Percentiles rank a stretch among this genome's conserved stretches.
phyloP scores from a whole-genome alignment of 345 rosid species.

The Hibiscus mutabilis region DNA sequence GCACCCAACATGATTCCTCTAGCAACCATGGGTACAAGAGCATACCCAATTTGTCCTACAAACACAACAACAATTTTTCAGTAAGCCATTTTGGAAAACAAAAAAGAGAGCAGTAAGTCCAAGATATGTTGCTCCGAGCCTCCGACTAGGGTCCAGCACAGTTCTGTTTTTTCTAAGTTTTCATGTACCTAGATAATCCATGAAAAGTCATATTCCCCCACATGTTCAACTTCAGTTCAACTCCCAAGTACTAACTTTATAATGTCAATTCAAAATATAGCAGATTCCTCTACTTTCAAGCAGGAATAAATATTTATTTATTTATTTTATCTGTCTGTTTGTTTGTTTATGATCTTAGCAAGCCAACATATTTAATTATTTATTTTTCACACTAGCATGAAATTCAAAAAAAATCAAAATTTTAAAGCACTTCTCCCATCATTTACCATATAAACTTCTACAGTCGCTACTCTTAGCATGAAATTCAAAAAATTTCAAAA shows the following conservation, averaged over 20 bases:
- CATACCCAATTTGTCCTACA: slow-evolving; percentile 99
- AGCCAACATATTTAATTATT: neutral
- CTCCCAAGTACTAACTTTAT: neutral
- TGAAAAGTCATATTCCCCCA: neutral
- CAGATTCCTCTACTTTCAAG: neutral
- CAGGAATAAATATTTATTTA: neutral
- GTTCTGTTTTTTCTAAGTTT: neutral
- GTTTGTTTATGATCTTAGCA: neutral
- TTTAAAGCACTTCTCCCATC: too few relatives aligned
- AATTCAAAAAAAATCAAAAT: too few relatives aligned
- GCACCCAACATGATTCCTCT: slow-evolving; percentile 95
- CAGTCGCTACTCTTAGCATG: neutral
- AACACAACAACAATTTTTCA: neutral
- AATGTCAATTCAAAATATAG: neutral
- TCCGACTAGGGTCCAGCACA: neutral
- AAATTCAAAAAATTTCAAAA: too few relatives aligned
- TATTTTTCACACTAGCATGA: neutral
- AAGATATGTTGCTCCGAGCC: neutral
- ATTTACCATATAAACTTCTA: neutral
- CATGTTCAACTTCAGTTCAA: neutral
- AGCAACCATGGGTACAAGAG: slow-evolving; percentile 98
- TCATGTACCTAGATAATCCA: neutral
- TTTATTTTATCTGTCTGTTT: neutral
- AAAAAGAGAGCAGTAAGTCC: neutral
- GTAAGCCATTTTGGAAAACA: neutral